phyloP scores from a whole-genome alignment of 2,329 filamentous ascomycete genomes.

The Alternaria sp. region DNA sequence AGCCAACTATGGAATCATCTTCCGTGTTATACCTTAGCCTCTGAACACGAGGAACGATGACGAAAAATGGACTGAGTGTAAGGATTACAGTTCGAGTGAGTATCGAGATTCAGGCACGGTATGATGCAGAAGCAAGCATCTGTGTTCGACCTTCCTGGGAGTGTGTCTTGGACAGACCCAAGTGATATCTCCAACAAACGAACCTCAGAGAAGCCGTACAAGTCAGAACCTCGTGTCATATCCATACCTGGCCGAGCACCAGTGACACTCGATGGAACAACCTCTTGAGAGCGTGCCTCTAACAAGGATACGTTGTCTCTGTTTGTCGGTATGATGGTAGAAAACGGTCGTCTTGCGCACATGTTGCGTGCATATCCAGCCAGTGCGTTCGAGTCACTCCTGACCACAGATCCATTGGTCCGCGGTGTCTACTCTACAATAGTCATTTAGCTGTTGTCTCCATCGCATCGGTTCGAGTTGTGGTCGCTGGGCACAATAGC shows the following conservation, averaged over 20 bases:
- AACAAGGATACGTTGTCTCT: not conserved
- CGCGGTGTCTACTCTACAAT: not conserved
- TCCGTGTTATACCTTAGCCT: not conserved
- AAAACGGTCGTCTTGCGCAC: not conserved
- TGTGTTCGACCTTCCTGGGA: not conserved
- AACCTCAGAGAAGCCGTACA: not conserved
- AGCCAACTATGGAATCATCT: not conserved
- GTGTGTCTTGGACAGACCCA: too few species aligned
- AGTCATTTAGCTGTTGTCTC: not conserved
- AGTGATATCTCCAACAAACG: not conserved
- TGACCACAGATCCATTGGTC: not conserved
- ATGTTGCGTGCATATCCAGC: not conserved
- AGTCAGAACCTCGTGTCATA: not conserved
- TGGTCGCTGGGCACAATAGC: not conserved
- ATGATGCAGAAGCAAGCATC: not conserved
- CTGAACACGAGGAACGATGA: not conserved
- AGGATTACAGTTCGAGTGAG: not conserved
- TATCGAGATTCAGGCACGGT: not conserved
- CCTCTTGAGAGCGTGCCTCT: not conserved
- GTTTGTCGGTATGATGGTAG: not conserved
- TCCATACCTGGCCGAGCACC: not conserved
- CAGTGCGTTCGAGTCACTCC: not conserved
- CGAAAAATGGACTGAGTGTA: not conserved
- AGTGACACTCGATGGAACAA: not conserved
- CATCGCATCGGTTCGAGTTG: not conserved